These are phyloP conservation scores for Volutella citrinella DNA, from an alignment of 2,329 filamentous ascomycete genomes.

Conservation along the genomic window DNA sequence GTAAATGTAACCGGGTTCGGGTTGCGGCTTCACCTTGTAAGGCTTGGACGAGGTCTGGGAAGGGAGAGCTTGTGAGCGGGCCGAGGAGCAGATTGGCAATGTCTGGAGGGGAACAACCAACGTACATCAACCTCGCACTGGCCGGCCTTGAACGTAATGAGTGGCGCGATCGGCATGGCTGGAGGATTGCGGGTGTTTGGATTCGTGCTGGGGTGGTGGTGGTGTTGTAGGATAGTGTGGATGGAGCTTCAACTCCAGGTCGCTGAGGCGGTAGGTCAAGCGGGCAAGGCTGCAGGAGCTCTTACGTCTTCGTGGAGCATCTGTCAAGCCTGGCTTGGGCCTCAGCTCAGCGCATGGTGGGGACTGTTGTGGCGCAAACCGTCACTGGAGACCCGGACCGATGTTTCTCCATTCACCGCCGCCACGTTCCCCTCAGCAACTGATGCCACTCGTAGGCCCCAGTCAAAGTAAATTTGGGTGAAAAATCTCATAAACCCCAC, in stretches of 20 bases:
- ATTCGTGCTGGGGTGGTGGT: constrained; percentile 4
- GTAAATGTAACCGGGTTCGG: constrained; percentile 82
- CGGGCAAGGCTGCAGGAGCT: constrained; percentile 35
- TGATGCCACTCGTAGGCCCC: constrained; percentile 18
- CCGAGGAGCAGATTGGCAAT: constrained; percentile 6
- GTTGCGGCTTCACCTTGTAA: constrained; percentile 69
- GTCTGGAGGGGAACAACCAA: constrained; percentile 2
- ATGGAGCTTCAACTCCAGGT: too few species aligned
- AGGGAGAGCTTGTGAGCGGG: constrained; percentile 23
- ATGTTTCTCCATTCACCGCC: constrained; percentile 14
- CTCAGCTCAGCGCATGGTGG: background rate
- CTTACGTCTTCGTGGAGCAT: constrained; percentile 38
- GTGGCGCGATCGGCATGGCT: constrained; percentile 75
- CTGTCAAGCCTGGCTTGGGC: constrained; percentile 2
- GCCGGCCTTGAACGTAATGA: constrained; percentile 97
- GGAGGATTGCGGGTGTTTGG: constrained; percentile 4
- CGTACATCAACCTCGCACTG: constrained; percentile 80
- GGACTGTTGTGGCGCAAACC: constrained; percentile 4
- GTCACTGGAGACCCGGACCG: constrained; percentile 11
- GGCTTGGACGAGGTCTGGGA: constrained; percentile 52
- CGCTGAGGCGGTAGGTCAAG: constrained; percentile 8
- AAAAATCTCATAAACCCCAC: constrained; percentile 43
- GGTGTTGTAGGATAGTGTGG: constrained; percentile 9
- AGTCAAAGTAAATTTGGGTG: constrained; percentile 26
- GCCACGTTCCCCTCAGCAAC: constrained; percentile 20